These are phyloP conservation scores for Exophiala lecanii-corni DNA, from an alignment of 2,329 filamentous ascomycete genomes.

Conservation along the genomic window DNA sequence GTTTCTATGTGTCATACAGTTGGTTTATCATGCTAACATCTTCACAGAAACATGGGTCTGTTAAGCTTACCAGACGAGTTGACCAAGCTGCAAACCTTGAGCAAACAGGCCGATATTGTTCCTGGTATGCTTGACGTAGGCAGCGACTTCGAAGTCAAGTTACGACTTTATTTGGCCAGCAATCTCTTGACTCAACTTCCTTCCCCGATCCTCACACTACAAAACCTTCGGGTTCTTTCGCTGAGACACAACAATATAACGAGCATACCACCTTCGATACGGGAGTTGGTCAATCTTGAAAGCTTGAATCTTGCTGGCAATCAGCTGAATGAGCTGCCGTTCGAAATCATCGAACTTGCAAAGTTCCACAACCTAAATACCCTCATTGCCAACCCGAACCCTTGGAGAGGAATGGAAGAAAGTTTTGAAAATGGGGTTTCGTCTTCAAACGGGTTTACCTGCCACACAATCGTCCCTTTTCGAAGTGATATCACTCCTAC, in stretches of 20 bases:
- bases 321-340: conserved; percentile 39
- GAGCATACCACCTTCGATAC: conserved; percentile 38
- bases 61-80: conserved; percentile 16
- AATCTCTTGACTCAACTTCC: conserved; percentile 37
- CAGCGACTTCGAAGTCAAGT: conserved; percentile 34
- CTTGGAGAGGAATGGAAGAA: conserved; percentile 10
- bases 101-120: conserved; percentile 24
- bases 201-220: conserved; percentile 40
- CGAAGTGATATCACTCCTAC: too few species aligned
- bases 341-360: conserved; percentile 41
- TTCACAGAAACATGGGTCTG: conserved; percentile 12
- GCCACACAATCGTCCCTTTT: too few species aligned
- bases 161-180: conserved; percentile 41
- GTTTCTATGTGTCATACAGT: too few species aligned
- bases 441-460: too few species aligned
- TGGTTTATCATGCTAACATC: neutral
- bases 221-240: conserved; percentile 40
- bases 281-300: conserved; percentile 38
- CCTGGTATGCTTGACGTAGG: conserved; percentile 23
- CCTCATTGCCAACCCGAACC: conserved; percentile 19
- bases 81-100: conserved; percentile 16
- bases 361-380: conserved; percentile 18
- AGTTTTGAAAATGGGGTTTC: neutral
- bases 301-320: conserved; percentile 45
- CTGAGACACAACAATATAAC: conserved; percentile 43